Evolutionary conservation across 192 early-diverging fungal genomes (phyloP).

Genomic region (Linnemannia zychae): DNA sequence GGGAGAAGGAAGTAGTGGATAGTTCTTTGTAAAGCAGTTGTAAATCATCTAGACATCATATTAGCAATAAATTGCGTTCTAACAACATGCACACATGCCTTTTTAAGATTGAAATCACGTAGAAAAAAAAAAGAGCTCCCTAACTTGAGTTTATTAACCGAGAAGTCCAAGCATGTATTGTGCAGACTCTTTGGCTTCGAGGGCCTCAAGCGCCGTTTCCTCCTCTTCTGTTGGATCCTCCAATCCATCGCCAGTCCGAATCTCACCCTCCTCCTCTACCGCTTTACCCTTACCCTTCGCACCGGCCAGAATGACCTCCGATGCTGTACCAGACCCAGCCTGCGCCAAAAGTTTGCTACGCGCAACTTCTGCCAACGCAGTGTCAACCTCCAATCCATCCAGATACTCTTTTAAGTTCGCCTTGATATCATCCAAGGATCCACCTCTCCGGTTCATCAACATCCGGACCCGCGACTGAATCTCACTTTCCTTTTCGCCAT

Average conservation of each 20-base stretch:
- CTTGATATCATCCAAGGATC: constrained; percentile 60
- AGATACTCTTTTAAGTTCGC: constrained; percentile 57
- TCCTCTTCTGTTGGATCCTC: constrained; percentile 33
- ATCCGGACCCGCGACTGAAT: constrained; percentile 55
- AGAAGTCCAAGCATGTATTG: constrained; percentile 42
- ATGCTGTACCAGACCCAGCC: constrained; percentile 17
- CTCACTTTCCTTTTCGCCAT: constrained; percentile 25
- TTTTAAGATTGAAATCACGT: too few relatives aligned
- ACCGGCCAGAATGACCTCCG: not conserved
- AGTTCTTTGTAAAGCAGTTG: too few relatives aligned
- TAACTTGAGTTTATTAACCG: not conserved
- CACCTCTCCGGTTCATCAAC: constrained; percentile 59
- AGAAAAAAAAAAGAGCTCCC: too few relatives aligned
- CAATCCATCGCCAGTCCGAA: not conserved
- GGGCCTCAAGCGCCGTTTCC: constrained; percentile 33
- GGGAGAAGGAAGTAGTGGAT: not conserved
- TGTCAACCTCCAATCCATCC: constrained; percentile 41
- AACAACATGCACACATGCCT: too few relatives aligned
- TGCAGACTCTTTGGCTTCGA: constrained; percentile 49
- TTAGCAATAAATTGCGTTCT: too few relatives aligned
- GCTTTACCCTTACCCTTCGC: not conserved
- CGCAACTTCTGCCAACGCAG: constrained; percentile 40
- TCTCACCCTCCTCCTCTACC: constrained; percentile 33
- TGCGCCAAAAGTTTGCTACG: constrained; percentile 45
- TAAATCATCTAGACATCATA: too few relatives aligned